Conservation (phyloP, 2,329 filamentous ascomycete genomes). For the Ceratocystis eucalypticola region DNA sequence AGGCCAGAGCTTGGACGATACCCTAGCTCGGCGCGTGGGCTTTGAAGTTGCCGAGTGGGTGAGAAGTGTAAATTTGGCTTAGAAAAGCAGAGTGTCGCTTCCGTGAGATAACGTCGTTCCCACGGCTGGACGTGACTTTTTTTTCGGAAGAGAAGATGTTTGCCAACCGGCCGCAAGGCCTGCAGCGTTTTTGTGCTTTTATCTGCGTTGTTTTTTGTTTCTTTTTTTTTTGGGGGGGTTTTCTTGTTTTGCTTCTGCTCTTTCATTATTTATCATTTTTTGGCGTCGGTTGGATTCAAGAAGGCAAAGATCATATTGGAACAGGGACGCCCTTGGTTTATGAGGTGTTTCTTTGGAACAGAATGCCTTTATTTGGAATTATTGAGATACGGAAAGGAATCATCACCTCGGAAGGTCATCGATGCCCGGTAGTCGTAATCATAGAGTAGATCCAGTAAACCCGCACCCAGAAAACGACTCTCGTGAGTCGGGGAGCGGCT, state of each 20-base stretch:
- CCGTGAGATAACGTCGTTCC: background rate
- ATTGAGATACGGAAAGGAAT: constrained; percentile 3
- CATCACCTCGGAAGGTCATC: background rate
- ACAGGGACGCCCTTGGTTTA: background rate
- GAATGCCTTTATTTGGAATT: background rate
- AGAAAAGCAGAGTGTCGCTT: background rate
- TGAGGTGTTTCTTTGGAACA: constrained; percentile 5
- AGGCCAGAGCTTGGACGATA: constrained; percentile 45
- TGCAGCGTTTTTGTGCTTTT: background rate
- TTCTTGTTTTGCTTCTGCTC: background rate
- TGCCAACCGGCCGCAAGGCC: background rate
- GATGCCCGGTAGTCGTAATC: constrained; percentile 3
- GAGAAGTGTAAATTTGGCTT: constrained; percentile 31
- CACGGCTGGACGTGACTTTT: background rate
- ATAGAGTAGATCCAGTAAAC: background rate
- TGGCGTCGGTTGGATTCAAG: constrained; percentile 4
- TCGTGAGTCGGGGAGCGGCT: constrained; percentile 2
- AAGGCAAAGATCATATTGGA: constrained; percentile 1
- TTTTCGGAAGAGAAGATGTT: background rate
- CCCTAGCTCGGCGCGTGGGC: constrained; percentile 57
- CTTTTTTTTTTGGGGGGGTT: background rate
- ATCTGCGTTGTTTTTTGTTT: background rate
- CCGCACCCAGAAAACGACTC: background rate
- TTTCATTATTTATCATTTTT: background rate
- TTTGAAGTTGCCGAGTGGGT: constrained; percentile 87